Base-by-base conservation (phyloP, 176 grass and related monocot genomes). In the Musa troglodytarum region DNA sequence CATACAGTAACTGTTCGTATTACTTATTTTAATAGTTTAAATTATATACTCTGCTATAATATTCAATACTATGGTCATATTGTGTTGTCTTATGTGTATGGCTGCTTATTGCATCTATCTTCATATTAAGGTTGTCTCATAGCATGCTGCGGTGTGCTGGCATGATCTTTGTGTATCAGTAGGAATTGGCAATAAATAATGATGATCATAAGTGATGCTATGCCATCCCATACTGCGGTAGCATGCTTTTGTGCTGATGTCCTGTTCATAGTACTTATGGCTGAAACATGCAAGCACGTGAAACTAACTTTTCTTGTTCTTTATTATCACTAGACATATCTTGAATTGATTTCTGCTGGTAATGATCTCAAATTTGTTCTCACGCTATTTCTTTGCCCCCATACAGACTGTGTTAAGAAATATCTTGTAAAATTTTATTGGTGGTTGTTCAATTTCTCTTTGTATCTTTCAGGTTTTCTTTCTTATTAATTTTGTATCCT, bases 391-490 rank as follows among this genome's bases (percentile, higher is more conserved):
- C 12, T 12, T 66, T 9, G 20, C 14, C 1, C 25, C 14, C 68
- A 52, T 51, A 70, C 8, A 68, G 20, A 28, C 13, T n/a, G 8
- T 17, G 3, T 3, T 11, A 28, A 11, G 11, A 7, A 51, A 10
- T 9, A 13, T 17, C 34, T 50, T 72, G 69, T 23, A 14, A 21
- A 72, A 23, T 21, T 21, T 53, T 1, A 15, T 28, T 29, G 65
- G 52, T 70, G 66, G 77, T 72, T 66, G 72, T 52, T 78, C 59
- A 51, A 43, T 72, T 52, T 25, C 63, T 82, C 10, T 73, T 78
- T 73, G 57, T 80, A 8, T 66, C 8, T 26, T 68, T 86, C 52
- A 9, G 6, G 16, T 56, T 17, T 20, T 6, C 34, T 43, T 74
- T 56, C 24, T 34, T 54, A 58, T 56, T 70, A 16, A 74, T 57